Base-by-base conservation (phyloP, 768 basidiomycete genomes). In the Chalciporus sphaerocephalus region DNA sequence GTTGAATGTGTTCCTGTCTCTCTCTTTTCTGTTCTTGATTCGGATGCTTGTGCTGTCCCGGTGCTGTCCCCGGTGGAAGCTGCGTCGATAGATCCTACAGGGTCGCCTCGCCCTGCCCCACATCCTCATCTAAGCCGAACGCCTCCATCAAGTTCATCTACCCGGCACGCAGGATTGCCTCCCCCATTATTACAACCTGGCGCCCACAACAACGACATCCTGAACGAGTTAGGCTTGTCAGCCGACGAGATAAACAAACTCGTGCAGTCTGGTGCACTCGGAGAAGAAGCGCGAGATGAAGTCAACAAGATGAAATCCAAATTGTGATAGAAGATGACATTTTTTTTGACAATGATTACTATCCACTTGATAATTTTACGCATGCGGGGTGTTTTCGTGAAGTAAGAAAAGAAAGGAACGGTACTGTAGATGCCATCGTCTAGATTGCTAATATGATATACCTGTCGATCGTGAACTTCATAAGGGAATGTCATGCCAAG, bases 21-120 rank as follows among this genome's bases (percentile, higher is more conserved):
- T 16, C 12, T 12, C 18, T 24, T 11, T 11, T 4, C 9, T 27
- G 25, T 2, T 23, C 32, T 55, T 89, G 87, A 74, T 22, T 83
- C 76, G 11, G 87, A 90, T 47, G 81, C 85, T 7, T 90, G 87
- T 57, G 75, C 74, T 9, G 65, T 85, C 12, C 87, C 87, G 0
- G 82, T 90, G 23, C 70, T 89, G 21, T 72, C 78, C 5, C 75
- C 83, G 0, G 56, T 65, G 20, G 87, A 90, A 71, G 85, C 83
- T 5, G 74, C 70, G 2, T 64, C 60, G 24, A 60, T 75, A 20
- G 65, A 73, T 45, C 53, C 69, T 12, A 55, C 69, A 3, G 64
- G 59, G 6, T 68, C 65, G 15, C 32, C 55, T 21, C 50, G 76
- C 16, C 82, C 85, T 5, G 54, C 61, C n/a, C 73, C 75, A 34